Evolutionary conservation across 1,139 yeast genomes (phyloP).

Genomic region (Suhomyces maxii): DNA sequence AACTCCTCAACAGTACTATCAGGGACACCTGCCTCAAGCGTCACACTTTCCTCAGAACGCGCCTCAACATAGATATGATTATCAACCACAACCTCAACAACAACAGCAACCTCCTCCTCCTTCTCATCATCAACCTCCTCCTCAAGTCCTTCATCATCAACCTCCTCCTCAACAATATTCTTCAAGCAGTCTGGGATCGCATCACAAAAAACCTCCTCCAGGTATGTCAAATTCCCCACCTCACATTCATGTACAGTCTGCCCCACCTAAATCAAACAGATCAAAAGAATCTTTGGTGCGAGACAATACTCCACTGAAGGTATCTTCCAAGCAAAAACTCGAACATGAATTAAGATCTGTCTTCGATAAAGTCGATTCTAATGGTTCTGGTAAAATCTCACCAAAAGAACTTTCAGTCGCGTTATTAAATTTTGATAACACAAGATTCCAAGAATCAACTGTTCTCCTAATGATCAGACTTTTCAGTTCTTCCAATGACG

Average conservation of each 20-base stretch:
- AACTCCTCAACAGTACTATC: conserved; percentile 19
- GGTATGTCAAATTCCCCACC: conserved; percentile 6
- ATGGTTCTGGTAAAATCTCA: conserved; percentile 56
- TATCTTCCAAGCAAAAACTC: conserved; percentile 34
- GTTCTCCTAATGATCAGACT: conserved; percentile 64
- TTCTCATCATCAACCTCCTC: conserved; percentile 13
- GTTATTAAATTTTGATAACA: conserved; percentile 62
- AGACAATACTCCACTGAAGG: conserved; percentile 14
- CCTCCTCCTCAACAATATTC: conserved; percentile 5
- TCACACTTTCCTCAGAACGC: conserved; percentile 11
- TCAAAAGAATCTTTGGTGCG: conserved; percentile 7
- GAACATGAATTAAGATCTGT: conserved; percentile 54
- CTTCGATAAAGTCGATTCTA: conserved; percentile 56
- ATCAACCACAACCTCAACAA: conserved; percentile 14
- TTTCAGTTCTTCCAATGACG: conserved; percentile 49
- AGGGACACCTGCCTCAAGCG: conserved; percentile 9
- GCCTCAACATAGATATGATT: conserved; percentile 12
- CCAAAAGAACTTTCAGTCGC: conserved; percentile 63
- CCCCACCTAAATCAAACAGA: conserved; percentile 1
- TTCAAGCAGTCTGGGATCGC: conserved; percentile 1
- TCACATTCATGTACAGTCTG: conserved; percentile 3
- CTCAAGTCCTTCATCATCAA: conserved; percentile 9
- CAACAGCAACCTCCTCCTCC: conserved; percentile 11
- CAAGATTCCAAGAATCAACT: conserved; percentile 64
- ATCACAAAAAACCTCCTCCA: conserved; percentile 17